Evolutionary conservation across 352 stramenopile genomes (phyloP).

Genomic region (Phytophthora tubulina): DNA sequence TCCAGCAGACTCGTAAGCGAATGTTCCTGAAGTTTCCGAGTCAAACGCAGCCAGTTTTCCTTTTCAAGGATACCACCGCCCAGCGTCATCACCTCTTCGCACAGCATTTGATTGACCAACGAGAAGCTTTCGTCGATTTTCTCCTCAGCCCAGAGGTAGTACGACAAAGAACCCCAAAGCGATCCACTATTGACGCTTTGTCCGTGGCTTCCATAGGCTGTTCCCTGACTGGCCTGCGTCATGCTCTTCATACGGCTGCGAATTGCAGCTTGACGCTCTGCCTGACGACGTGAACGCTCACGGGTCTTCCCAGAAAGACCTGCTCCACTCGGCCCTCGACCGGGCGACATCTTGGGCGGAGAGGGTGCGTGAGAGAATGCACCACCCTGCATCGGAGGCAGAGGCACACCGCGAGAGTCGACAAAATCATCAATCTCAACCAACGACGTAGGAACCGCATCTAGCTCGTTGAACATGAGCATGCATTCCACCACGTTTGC

Average conservation of each 20-base stretch:
- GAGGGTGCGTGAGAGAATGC: slow-evolving; percentile 31
- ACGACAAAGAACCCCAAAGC: slow-evolving; percentile 86
- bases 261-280: slow-evolving; percentile 84
- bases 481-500: slow-evolving; percentile 85
- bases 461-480: slow-evolving; percentile 91
- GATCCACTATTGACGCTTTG: slow-evolving; percentile 56
- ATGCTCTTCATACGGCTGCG: slow-evolving; percentile 86
- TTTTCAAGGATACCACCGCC: slow-evolving; percentile 84
- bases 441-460: slow-evolving; percentile 85
- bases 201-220: slow-evolving; percentile 51
- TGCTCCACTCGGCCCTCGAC: slow-evolving; percentile 49
- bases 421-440: slow-evolving; percentile 92
- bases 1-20: slow-evolving; percentile 75
- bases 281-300: slow-evolving; percentile 80
- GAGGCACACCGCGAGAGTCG: slow-evolving; percentile 79
- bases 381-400: slow-evolving; percentile 77
- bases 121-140: slow-evolving; percentile 84
- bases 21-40: slow-evolving; percentile 75
- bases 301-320: slow-evolving; percentile 81
- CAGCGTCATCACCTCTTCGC: slow-evolving; percentile 76
- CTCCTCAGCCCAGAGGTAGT: slow-evolving; percentile 87
- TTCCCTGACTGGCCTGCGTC: slow-evolving; percentile 63
- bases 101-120: slow-evolving; percentile 80
- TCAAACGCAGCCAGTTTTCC: slow-evolving; percentile 88
- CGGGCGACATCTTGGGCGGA: slow-evolving; percentile 44